Evolutionary conservation across 2,329 filamentous ascomycete species (phyloP).

Genomic region (Colletotrichum gigasporum): DNA sequence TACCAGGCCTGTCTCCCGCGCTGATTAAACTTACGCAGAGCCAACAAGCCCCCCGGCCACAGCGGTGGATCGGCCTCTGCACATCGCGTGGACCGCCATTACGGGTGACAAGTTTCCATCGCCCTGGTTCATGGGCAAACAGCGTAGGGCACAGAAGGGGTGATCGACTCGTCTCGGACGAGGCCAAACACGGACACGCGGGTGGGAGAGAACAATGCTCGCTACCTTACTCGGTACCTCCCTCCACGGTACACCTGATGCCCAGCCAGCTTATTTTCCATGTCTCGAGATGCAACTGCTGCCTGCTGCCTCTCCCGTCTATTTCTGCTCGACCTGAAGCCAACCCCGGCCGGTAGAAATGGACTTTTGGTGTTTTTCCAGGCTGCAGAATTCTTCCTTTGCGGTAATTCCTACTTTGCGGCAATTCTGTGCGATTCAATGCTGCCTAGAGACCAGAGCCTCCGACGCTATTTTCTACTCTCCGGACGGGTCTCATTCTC

Average conservation of each 20-base stretch:
- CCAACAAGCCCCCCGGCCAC: conserved; percentile 3
- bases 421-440: neutral
- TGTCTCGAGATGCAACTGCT: neutral
- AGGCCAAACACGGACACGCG: neutral
- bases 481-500: neutral
- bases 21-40: conserved; percentile 14
- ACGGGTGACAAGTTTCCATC: conserved; percentile 7
- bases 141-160: neutral
- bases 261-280: neutral
- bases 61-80: neutral
- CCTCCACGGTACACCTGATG: neutral
- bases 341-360: neutral
- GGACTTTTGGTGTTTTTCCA: conserved; percentile 2
- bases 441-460: neutral
- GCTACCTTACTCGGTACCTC: neutral
- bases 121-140: conserved; percentile 29
- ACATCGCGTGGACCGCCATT: conserved; percentile 14
- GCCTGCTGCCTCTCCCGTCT: neutral
- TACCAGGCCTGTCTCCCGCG: neutral
- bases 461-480: neutral
- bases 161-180: conserved; percentile 2
- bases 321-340: neutral
- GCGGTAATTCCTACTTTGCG: neutral
- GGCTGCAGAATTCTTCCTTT: conserved; percentile 1
- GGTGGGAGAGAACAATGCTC: neutral